Evolutionary conservation across 768 basidiomycete genomes (phyloP), one percentile per base, ranked within the genome.

Genomic region (Podaxis mareebaensis): DNA sequence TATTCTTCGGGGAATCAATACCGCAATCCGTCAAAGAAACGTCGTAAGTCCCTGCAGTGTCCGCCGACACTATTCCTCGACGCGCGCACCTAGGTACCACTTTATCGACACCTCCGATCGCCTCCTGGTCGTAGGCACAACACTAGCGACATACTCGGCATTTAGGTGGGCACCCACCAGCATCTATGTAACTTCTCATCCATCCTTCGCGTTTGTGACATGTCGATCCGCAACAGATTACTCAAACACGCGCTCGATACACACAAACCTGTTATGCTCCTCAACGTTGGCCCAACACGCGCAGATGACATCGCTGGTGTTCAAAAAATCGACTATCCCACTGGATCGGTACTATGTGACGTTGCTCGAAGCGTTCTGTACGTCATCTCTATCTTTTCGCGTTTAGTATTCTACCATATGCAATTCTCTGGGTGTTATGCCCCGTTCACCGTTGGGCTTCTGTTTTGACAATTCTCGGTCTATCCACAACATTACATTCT

Each of bases 1-100:
- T 93, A 10, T 95, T 95, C 72, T 96, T 96, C 69, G 95, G 95
- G 36, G 95, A 96, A 76, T 91, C 93, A 0, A 92, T 98, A 67
- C 80, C 86, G 10, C 72, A 79, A 24, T 64, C 76, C 39, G 80
- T 91, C 56, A 90, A 85, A 71, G 84, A 88, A 49, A 81, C 84
- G 69, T 94, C 95, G 91, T 93, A 72, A 71, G 89, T 60, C 40
- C 58, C 38, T 64, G 33, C 33, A 33, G 8, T 33, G 33, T 33
- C 8, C 2, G 3, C 7, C 33, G 8, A 33, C 8, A 10, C 33
- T 11, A 22, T 11, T 38, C 8, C 33, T 8, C 36, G 33, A n/a
- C 62, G 12, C 12, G 49, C 12, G 46, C 58, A 55, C 26, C 11
- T 64, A 92, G 92, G 28, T 88, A 84, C 68, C 70, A 67, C 17